Percentiles rank a stretch among this genome's conserved stretches.
These are phyloP conservation scores for Trifolium dubium DNA, from an alignment of 306 rosid genomes.

Conservation along the genomic window DNA sequence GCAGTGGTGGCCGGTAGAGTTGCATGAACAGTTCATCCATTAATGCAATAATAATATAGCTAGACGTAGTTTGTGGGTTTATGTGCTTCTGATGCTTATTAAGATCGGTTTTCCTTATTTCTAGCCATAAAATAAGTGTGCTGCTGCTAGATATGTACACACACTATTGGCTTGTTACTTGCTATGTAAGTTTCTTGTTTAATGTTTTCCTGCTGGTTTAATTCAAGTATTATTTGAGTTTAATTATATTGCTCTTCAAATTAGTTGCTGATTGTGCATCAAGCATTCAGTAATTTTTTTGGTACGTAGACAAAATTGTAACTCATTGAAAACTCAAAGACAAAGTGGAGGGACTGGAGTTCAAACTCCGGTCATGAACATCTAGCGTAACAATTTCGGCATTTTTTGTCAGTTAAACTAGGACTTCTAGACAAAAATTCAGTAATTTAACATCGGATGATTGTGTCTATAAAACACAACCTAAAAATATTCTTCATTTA, in stretches of 20 bases:
- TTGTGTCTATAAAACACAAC: background rate
- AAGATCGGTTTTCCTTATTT: background rate
- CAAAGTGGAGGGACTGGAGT: too few species aligned
- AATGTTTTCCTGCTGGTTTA: conserved; percentile 22
- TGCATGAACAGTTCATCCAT: conserved; percentile 49
- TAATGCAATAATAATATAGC: conserved; percentile 4
- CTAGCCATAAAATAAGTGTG: conserved; percentile 41
- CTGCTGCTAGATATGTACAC: conserved; percentile 27
- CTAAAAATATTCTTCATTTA: background rate
- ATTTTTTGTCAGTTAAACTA: too few species aligned
- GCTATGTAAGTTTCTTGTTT: conserved; percentile 21
- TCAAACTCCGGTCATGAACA: too few species aligned
- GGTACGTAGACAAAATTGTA: too few species aligned
- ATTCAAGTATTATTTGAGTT: conserved; percentile 1
- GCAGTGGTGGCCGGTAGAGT: conserved; percentile 43
- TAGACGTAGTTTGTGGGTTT: conserved; percentile 27
- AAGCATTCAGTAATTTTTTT: too few species aligned
- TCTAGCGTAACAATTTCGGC: too few species aligned
- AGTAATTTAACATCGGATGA: background rate
- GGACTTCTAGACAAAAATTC: background rate
- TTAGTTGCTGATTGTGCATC: conserved; percentile 8
- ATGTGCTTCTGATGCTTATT: conserved; percentile 7
- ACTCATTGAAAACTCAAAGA: too few species aligned
- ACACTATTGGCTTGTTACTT: background rate
- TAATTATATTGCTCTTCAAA: conserved; percentile 12